Base-by-base conservation (phyloP, 148 eudicot species). In the Cornus suecica region DNA sequence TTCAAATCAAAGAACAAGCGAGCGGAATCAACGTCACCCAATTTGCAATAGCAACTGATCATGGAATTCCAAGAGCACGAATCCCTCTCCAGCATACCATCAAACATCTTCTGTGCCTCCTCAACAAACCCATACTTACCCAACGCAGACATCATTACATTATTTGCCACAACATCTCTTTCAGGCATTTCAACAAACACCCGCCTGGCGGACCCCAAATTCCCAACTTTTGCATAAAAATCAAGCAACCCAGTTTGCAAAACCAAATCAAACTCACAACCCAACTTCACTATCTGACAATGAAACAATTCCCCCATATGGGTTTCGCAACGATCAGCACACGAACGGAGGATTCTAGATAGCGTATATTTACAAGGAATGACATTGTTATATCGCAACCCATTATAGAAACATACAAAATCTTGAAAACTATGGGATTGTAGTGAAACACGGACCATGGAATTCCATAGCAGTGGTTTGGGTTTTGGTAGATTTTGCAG, bases 191-290 rank as follows among this genome's bases (percentile, higher is more conserved):
- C 86, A 13, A 28, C 83, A 29, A 85, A 85, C 78, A 82, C 61
- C 54, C 62, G 61, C 31, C 70, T 56, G 23, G 85, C 88, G 22
- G 76, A 79, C 20, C 27, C 15, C 65, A 82, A 42, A 68, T 77
- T 75, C 18, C 75, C 73, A 63, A 80, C 74, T 41, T 84, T 84
- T 0, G 83, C 75, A 63, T 84, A 87, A 64, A 84, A 80, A 72
- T 84, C 81, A 4, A 84, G 62, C 87, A 87, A 74, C 48, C 83
- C 84, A 79, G 84, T 87, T 67, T 48, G 77, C 65, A 84, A 74
- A 77, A 82, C 69, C 37, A 79, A 64, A 77, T 87, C 90, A 77
- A 8, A 73, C 72, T 45, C 73, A 78, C 70, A 80, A 66, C 90
- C 86, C 84, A 82, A 52, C 27, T 84, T 80, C 66, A 72, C 32